Conservation (phyloP, 441 rosid genomes). For the Biscutella laevigata region DNA sequence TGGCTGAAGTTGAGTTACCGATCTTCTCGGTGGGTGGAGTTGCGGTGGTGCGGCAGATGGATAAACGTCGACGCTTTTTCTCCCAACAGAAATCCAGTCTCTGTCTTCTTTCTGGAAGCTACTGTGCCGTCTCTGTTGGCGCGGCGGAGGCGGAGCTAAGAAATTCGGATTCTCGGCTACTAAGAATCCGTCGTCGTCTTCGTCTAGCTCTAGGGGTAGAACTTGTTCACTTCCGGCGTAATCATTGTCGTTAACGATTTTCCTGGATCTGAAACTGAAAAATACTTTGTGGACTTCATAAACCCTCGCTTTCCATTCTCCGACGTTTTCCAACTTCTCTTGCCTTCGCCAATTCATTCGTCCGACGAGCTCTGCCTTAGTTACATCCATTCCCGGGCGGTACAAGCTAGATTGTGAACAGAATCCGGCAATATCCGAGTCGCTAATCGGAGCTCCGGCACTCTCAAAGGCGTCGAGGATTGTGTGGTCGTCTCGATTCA, state of each 20-base stretch:
- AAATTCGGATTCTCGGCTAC: constrained; percentile 79
- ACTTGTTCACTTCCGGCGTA: constrained; percentile 82
- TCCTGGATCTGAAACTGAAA: constrained; percentile 74
- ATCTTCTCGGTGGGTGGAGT: constrained; percentile 28
- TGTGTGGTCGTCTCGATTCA: constrained; percentile 66
- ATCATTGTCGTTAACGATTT: constrained; percentile 53
- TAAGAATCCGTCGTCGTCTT: constrained; percentile 90
- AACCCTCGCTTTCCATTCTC: constrained; percentile 89
- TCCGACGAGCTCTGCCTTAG: constrained; percentile 77
- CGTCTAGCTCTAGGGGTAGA: constrained; percentile 73
- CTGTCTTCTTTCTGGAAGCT: constrained; percentile 83
- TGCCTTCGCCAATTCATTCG: constrained; percentile 85
- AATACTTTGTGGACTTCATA: constrained; percentile 72
- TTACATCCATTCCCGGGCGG: constrained; percentile 91
- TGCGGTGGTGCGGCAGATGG: constrained; percentile 38
- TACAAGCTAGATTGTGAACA: constrained; percentile 74
- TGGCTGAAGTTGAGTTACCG: constrained; percentile 23
- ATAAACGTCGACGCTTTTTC: constrained; percentile 74
- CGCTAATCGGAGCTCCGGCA: constrained; percentile 71
- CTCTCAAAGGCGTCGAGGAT: constrained; percentile 75
- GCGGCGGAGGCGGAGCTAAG: constrained; percentile 20
- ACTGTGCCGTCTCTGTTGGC: constrained; percentile 67
- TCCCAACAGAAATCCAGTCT: constrained; percentile 61
- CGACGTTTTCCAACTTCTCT: constrained; percentile 72
- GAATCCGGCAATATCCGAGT: constrained; percentile 64